Base-by-base conservation (phyloP, 2,329 filamentous ascomycete species). In the Triangularia verruculosa region DNA sequence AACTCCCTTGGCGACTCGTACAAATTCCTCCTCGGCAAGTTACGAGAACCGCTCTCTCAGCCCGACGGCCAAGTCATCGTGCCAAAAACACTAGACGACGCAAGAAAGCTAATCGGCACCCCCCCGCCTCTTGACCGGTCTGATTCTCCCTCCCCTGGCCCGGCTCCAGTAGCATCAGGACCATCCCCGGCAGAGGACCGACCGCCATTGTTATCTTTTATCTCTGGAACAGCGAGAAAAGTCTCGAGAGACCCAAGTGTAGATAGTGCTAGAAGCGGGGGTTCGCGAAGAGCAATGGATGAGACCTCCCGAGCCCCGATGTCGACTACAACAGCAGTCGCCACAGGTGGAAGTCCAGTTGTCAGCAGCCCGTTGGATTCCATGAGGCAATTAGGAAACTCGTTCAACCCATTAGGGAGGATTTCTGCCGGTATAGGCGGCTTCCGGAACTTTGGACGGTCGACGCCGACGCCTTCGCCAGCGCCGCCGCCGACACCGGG, bases 41-140 rank as follows among this genome's bases (percentile, higher is more conserved):
- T 97, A 20, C 92, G 90, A 66, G 93, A 97, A 74, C 68, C 64
- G 5, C 65, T 68, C 34, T 75, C 82, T 69, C 70, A 72, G 12
- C 73, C 76, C 1, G 76, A 77, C 27, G 75, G 77, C 5, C 76
- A 78, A 22, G 76, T 77, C 53, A 77, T 86, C 6, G 83, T 96
- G 0, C 95, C 95, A 1, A 94, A 92, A 71, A 99, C 95, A 1
- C 80, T 99, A 0, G 95, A 97, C 70, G 95, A 99, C 72, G 95
- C 94, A 15, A 85, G 93, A 55, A 94, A 93, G 74, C 84, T 99
- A 11, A 90, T 99, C 67, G 91, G 87, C 71, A 90, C 90, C 0
- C 87, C 89, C 34, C 80, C 86, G 13, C 83, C 78, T 0, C 24
- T 60, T 15, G 85, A 88, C 2, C 86, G 89, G 39, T 85, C 86